Conservation (phyloP, 768 basidiomycete species). For the Lactifluus pinguis region DNA sequence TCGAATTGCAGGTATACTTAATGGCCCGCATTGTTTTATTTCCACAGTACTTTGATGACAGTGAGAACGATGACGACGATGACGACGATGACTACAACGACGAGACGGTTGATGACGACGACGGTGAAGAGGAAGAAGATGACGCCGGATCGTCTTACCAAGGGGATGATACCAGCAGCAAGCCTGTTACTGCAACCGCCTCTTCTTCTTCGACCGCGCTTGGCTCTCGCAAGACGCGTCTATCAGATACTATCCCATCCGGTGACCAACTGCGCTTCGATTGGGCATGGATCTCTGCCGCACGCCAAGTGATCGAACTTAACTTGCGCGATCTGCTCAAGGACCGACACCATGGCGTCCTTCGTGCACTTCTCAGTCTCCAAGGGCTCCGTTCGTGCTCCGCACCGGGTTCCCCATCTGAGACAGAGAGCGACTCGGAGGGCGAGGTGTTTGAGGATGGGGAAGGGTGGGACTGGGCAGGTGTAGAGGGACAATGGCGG, state of each 20-base stretch:
- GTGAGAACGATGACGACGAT: not conserved
- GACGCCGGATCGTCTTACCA: too few relatives aligned
- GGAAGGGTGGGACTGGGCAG: conserved; percentile 54
- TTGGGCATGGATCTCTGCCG: conserved; percentile 44
- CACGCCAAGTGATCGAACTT: conserved; percentile 41
- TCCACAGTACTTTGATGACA: not conserved
- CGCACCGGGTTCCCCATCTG: conserved; percentile 20
- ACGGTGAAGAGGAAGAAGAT: not conserved
- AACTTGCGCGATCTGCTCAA: conserved; percentile 37
- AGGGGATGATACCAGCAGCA: too few relatives aligned
- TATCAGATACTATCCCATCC: conserved; percentile 24
- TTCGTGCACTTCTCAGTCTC: conserved; percentile 23
- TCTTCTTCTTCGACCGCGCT: not conserved
- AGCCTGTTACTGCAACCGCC: not conserved
- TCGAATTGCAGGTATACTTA: conserved; percentile 5
- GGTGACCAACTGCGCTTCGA: conserved; percentile 31
- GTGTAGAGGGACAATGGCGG: conserved; percentile 46
- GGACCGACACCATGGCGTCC: conserved; percentile 17
- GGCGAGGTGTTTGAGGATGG: conserved; percentile 16
- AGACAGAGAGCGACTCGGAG: not conserved
- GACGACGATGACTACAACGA: not conserved
- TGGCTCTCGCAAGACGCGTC: conserved; percentile 21
- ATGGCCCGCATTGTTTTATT: not conserved
- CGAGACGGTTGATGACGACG: not conserved
- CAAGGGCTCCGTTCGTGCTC: conserved; percentile 24